A percentile compares a stretch with the other conserved stretches of the same genome.
These are phyloP conservation scores for Kentomonas sorsogonicus DNA, from an alignment of 208 protist genomes.

Conservation along the genomic window DNA sequence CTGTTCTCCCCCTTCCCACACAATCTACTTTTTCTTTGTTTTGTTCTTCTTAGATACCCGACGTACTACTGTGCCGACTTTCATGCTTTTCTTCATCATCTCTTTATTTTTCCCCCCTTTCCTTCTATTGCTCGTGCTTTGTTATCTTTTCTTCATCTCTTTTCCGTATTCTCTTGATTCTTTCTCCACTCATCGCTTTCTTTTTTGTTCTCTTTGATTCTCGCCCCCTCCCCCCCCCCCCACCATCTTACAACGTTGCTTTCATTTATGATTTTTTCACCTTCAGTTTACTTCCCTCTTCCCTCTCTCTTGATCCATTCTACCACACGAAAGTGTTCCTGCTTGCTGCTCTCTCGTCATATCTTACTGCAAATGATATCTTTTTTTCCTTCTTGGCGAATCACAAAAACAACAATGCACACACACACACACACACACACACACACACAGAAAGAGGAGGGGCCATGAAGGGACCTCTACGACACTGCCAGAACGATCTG, in stretches of 20 bases:
- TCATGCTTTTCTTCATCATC: constrained; percentile 1
- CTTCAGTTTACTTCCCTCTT: neutral
- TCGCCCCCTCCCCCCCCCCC: neutral
- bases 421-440: neutral
- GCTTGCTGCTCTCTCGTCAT: too few species aligned
- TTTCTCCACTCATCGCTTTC: too few species aligned
- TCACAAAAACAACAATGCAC: neutral
- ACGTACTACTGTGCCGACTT: constrained; percentile 2
- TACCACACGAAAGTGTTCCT: too few species aligned
- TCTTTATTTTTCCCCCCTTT: constrained; percentile 10
- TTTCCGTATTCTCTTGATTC: too few species aligned
- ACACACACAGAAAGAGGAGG: neutral
- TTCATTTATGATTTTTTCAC: constrained; percentile 6
- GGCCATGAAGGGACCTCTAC: too few species aligned
- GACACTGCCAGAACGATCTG: too few species aligned
- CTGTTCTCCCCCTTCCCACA: neutral
- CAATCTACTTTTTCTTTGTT: neutral
- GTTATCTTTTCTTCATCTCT: neutral
- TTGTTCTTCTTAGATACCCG: neutral
- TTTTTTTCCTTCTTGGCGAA: constrained; percentile 10
- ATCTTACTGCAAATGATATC: neutral
- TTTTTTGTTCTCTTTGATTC: constrained; percentile 1
- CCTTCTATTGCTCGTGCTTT: constrained; percentile 8
- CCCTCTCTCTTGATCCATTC: too few species aligned
- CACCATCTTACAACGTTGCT: neutral